phyloP scores from a whole-genome alignment of 2,329 filamentous ascomycete genomes.

The Mycosphaerelloides madeirae region DNA sequence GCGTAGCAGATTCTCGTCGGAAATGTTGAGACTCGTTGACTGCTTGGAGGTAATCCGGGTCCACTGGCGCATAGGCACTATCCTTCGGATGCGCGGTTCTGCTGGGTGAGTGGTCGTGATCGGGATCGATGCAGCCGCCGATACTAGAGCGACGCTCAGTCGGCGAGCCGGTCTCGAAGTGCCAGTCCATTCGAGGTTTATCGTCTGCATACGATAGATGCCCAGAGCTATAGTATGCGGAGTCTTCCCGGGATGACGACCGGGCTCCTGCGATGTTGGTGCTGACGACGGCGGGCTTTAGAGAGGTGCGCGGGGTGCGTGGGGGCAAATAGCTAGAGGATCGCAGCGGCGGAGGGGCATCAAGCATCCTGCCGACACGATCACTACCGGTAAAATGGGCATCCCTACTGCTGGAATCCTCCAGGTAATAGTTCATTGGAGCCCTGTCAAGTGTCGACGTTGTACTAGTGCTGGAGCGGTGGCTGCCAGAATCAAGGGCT shows the following conservation, averaged over 20 bases:
- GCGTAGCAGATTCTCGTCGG: constrained; percentile 25
- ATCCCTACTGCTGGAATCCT: background rate
- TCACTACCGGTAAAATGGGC: background rate
- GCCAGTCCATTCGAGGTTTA: constrained; percentile 18
- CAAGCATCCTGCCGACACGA: constrained; percentile 3
- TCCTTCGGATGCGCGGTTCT: constrained; percentile 11
- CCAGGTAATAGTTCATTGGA: background rate
- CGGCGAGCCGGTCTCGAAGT: constrained; percentile 23
- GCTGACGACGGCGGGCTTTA: constrained; percentile 5
- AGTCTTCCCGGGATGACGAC: constrained; percentile 17
- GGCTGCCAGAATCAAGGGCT: constrained; percentile 7
- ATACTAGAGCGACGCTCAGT: constrained; percentile 12
- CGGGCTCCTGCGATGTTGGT: constrained; percentile 1
- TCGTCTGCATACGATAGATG: background rate
- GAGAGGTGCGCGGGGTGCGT: constrained; percentile 4
- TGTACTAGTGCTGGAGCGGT: constrained; percentile 17
- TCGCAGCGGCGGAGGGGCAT: constrained; percentile 9
- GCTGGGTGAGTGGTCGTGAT: background rate
- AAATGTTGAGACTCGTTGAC: constrained; percentile 5
- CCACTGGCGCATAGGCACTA: constrained; percentile 15
- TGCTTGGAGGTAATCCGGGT: constrained; percentile 1
- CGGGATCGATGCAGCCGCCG: constrained; percentile 8
- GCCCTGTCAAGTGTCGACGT: constrained; percentile 15
- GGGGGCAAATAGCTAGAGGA: constrained; percentile 10
- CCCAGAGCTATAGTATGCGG: constrained; percentile 14